These are phyloP conservation scores for Dimocarpus longan DNA, from an alignment of 345 rosid species.

Conservation along the genomic window DNA sequence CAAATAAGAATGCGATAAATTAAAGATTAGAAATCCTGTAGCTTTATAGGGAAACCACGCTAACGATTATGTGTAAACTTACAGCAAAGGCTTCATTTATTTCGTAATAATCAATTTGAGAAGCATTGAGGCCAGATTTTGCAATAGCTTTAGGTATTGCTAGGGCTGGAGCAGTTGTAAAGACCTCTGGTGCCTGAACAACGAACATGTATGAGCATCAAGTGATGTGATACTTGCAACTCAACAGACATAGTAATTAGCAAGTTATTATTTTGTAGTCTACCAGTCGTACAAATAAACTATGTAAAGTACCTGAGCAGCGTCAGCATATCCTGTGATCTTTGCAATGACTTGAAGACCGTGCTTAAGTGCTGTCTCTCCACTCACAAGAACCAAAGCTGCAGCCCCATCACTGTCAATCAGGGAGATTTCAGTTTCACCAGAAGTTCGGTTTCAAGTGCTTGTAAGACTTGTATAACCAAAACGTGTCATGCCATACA, in stretches of 20 bases:
- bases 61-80: constrained; percentile 26
- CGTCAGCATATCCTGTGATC: constrained; percentile 86
- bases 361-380: constrained; percentile 72
- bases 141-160: constrained; percentile 92
- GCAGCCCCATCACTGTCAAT: constrained; percentile 95
- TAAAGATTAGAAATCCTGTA: constrained; percentile 8
- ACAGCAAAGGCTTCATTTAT: constrained; percentile 99
- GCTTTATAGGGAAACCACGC: not conserved
- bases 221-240: constrained; percentile 14
- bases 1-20: constrained; percentile 11
- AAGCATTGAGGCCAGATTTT: constrained; percentile 77
- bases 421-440: constrained; percentile 17
- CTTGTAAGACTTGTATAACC: not conserved
- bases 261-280: not conserved
- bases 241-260: not conserved
- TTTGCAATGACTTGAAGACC: constrained; percentile 86
- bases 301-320: constrained; percentile 82
- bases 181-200: constrained; percentile 86
- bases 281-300: not conserved
- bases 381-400: constrained; percentile 88
- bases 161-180: constrained; percentile 97
- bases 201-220: constrained; percentile 26
- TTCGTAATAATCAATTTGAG: constrained; percentile 88
- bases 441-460: constrained; percentile 14
- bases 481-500: not conserved